These are phyloP conservation scores for Saccharomycopsis malanga DNA, from an alignment of 805 yeast species.

Conservation along the genomic window DNA sequence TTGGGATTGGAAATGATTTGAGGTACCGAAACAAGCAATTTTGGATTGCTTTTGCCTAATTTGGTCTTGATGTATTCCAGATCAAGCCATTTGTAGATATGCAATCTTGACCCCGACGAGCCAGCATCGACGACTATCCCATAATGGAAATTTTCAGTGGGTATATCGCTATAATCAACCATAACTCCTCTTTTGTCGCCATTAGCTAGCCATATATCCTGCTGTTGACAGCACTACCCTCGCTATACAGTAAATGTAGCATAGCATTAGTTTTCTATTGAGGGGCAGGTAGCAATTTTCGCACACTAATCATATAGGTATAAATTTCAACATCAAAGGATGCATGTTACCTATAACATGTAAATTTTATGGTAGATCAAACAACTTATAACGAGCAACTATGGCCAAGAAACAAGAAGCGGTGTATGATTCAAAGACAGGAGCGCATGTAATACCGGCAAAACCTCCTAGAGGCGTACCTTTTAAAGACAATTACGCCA, in stretches of 20 bases:
- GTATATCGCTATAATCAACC: conserved; percentile 10
- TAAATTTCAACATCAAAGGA: too few relatives aligned
- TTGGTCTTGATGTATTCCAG: conserved; percentile 31
- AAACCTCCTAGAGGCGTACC: conserved; percentile 12
- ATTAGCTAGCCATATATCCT: not conserved
- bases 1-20: conserved; percentile 50
- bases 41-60: conserved; percentile 27
- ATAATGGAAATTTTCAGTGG: conserved; percentile 32
- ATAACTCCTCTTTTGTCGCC: not conserved
- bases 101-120: conserved; percentile 87
- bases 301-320: too few relatives aligned
- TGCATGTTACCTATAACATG: too few relatives aligned
- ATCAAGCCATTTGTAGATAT: conserved; percentile 75
- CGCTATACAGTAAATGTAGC: too few relatives aligned
- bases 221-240: not conserved
- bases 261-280: too few relatives aligned
- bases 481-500: conserved; percentile 14
- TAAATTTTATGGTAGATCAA: too few relatives aligned
- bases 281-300: too few relatives aligned
- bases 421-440: conserved; percentile 2
- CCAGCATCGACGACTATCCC: conserved; percentile 95
- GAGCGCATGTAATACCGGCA: not conserved
- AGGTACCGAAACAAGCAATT: conserved; percentile 54
- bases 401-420: not conserved
- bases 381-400: too few relatives aligned